Conservation (phyloP, 352 stramenopile genomes). For the Phytophthora litchii region DNA sequence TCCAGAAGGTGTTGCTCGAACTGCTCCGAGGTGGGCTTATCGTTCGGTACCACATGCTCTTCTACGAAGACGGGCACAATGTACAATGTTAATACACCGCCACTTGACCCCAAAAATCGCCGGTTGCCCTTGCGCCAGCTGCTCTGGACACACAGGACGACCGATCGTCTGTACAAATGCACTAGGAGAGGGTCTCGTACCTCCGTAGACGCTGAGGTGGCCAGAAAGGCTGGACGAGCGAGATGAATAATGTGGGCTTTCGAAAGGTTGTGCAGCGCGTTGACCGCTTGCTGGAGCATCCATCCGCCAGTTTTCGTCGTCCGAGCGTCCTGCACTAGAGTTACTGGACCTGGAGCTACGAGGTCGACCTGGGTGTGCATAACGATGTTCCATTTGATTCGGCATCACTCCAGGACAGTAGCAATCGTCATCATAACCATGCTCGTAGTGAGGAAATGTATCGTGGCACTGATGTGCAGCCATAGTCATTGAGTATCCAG, state of each 20-base stretch:
- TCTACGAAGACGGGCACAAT: slow-evolving; percentile 35
- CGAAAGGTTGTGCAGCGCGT: slow-evolving; percentile 35
- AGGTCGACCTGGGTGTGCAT: slow-evolving; percentile 6
- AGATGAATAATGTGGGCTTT: slow-evolving; percentile 73
- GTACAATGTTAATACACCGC: slow-evolving; percentile 30
- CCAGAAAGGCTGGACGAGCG: slow-evolving; percentile 64
- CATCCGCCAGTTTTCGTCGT: slow-evolving; percentile 37
- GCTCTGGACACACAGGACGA: slow-evolving; percentile 18
- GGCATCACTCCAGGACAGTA: slow-evolving; percentile 37
- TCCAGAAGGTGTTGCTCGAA: slow-evolving; percentile 61
- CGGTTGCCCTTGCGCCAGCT: slow-evolving; percentile 19
- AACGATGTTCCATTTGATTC: slow-evolving; percentile 19
- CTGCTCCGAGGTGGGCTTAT: slow-evolving; percentile 34
- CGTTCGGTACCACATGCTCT: slow-evolving; percentile 35
- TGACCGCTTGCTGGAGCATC: slow-evolving; percentile 21
- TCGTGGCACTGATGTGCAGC: slow-evolving; percentile 34
- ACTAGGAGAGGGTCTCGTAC: slow-evolving; percentile 34
- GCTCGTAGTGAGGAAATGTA: slow-evolving; percentile 34
- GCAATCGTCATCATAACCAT: slow-evolving; percentile 39
- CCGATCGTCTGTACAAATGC: slow-evolving; percentile 21
- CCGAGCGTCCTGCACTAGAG: slow-evolving; percentile 37
- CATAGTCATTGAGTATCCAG: slow-evolving; percentile 42
- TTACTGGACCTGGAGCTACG: slow-evolving; percentile 32
- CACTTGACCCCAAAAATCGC: slow-evolving; percentile 9
- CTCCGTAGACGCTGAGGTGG: slow-evolving; percentile 55